Conservation (phyloP, 179 eudicot species). For the Heliamphora pulchella region DNA sequence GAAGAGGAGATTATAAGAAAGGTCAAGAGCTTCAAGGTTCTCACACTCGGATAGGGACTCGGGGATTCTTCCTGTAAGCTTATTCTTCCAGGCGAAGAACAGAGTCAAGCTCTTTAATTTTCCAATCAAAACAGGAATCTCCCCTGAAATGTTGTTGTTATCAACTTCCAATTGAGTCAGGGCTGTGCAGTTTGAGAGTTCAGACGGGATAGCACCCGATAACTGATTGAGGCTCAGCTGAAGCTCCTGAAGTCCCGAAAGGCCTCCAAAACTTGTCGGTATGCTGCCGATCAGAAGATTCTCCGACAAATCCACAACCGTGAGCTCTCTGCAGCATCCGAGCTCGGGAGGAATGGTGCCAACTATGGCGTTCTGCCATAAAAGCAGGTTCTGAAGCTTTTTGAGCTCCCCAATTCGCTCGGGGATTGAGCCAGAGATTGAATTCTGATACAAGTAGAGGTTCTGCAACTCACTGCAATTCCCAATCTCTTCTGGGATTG, state of each 20-base stretch:
- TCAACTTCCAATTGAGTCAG: constrained; percentile 73
- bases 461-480: constrained; percentile 61
- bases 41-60: constrained; percentile 47
- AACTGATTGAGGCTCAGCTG: constrained; percentile 67
- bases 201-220: constrained; percentile 62
- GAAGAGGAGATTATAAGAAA: constrained; percentile 57
- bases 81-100: constrained; percentile 83
- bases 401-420: constrained; percentile 44
- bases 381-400: constrained; percentile 57
- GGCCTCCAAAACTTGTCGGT: constrained; percentile 53
- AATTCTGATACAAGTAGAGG: constrained; percentile 69
- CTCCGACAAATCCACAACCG: constrained; percentile 59
- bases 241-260: constrained; percentile 45
- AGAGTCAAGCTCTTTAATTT: constrained; percentile 52
- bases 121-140: constrained; percentile 56
- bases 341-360: constrained; percentile 61
- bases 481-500: constrained; percentile 78
- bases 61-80: constrained; percentile 68
- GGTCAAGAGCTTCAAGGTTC: constrained; percentile 70
- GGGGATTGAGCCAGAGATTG: constrained; percentile 68
- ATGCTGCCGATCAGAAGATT: constrained; percentile 62
- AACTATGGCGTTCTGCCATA: constrained; percentile 80
- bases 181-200: constrained; percentile 51
- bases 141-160: constrained; percentile 65
- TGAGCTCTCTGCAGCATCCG: constrained; percentile 51